Evolutionary conservation across 106 monocot genomes (phyloP).

Genomic region (Triglochin maritima): DNA sequence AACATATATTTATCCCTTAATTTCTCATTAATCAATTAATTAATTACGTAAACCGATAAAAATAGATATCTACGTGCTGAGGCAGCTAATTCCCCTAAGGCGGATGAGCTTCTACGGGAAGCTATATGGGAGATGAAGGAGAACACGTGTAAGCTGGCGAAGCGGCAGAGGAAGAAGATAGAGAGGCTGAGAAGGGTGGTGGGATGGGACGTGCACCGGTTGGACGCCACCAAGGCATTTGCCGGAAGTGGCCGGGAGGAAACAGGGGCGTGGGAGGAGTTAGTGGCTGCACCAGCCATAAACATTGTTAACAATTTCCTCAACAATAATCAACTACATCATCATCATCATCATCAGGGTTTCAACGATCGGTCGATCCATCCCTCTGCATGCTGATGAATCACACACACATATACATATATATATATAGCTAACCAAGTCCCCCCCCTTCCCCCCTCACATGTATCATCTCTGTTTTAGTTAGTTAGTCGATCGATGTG

Average conservation of each 20-base stretch:
- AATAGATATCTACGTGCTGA: background rate
- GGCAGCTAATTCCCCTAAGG: background rate
- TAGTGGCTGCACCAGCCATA: slow-evolving; percentile 1
- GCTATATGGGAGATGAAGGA: slow-evolving; percentile 51
- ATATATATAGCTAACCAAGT: background rate
- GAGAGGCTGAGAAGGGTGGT: slow-evolving; percentile 14
- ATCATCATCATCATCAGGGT: background rate
- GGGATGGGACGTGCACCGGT: slow-evolving; percentile 41
- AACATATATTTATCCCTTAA: too few relatives aligned
- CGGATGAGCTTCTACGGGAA: slow-evolving; percentile 13
- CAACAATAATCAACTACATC: background rate
- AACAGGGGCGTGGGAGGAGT: slow-evolving; percentile 6
- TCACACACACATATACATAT: too few relatives aligned
- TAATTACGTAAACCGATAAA: too few relatives aligned
- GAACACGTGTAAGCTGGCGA: slow-evolving; percentile 46
- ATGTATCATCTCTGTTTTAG: too few relatives aligned
- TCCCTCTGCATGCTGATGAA: background rate
- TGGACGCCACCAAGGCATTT: slow-evolving; percentile 55
- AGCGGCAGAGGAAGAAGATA: slow-evolving; percentile 49
- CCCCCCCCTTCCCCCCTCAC: too few relatives aligned
- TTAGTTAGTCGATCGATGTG: too few relatives aligned
- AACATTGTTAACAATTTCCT: slow-evolving; percentile 32
- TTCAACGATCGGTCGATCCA: background rate
- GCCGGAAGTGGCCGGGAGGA: background rate
- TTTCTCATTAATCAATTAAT: too few relatives aligned